A percentile compares a stretch with the other conserved stretches of the same genome.
phyloP scores from a whole-genome alignment of 345 rosid species.

The Populus davidiana region DNA sequence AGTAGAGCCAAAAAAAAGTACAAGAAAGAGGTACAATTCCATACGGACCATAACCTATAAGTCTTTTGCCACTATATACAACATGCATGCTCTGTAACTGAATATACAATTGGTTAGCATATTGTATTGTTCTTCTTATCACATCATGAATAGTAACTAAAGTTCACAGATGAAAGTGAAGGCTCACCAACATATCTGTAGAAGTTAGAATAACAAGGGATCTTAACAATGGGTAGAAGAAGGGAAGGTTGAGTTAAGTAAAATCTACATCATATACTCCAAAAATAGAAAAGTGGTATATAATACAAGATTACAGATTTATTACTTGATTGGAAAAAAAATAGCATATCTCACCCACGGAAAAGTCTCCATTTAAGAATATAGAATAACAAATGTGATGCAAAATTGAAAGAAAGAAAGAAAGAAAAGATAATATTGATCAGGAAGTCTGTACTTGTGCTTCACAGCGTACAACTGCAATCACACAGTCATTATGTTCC shows the following conservation, averaged over 20 bases:
- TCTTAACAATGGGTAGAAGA: neutral
- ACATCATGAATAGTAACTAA: neutral
- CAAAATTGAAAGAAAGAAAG: neutral
- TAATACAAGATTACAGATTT: neutral
- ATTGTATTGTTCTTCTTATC: neutral
- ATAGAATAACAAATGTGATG: neutral
- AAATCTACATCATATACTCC: neutral
- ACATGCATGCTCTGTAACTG: neutral
- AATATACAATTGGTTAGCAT: neutral
- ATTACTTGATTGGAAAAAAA: neutral
- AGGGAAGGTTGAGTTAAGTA: neutral
- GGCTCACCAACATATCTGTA: too few species aligned
- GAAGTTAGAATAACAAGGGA: neutral
- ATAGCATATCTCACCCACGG: neutral
- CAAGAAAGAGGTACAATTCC: neutral
- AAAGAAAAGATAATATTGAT: neutral
- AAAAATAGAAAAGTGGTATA: neutral
- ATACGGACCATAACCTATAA: neutral
- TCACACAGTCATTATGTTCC: constrained; percentile 72
- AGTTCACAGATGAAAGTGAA: neutral
- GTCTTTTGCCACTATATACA: neutral
- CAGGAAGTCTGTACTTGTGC: constrained; percentile 55
- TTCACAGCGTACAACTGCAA: constrained; percentile 83
- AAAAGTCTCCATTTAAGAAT: neutral
- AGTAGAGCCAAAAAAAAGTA: neutral